phyloP scores from a whole-genome alignment of 176 grass and related monocot species.

The Luzula sylvatica region DNA sequence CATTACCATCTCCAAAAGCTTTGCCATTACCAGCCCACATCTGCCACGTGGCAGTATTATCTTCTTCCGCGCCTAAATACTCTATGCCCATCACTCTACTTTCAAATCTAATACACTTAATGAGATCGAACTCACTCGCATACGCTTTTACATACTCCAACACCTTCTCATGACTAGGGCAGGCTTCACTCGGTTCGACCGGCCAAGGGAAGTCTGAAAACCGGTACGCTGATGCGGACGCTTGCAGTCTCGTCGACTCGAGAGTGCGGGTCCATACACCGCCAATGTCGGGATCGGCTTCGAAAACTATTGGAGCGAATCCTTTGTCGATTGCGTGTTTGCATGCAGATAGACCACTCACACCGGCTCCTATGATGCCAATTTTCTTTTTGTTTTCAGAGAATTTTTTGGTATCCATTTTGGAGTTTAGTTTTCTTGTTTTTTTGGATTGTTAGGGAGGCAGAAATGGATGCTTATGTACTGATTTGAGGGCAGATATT shows the following conservation, averaged over 20 bases:
- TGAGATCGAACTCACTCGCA: constrained; percentile 37
- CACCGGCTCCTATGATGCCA: constrained; percentile 61
- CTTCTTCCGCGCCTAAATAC: constrained; percentile 44
- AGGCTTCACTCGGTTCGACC: constrained; percentile 21
- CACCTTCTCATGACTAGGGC: constrained; percentile 46
- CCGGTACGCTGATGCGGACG: constrained; percentile 29
- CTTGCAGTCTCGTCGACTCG: constrained; percentile 66
- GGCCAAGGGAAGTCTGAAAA: constrained; percentile 78
- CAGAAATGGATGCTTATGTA: constrained; percentile 7
- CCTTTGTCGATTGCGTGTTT: constrained; percentile 57
- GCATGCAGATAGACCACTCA: constrained; percentile 80
- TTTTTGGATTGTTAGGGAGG: background rate
- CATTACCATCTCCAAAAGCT: constrained; percentile 38
- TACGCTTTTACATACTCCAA: constrained; percentile 67
- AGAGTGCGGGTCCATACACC: constrained; percentile 66
- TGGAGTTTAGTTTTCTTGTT: background rate
- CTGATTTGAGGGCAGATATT: constrained; percentile 5
- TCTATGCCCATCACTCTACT: constrained; percentile 57
- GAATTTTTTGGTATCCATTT: constrained; percentile 9
- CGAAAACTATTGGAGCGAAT: constrained; percentile 51
- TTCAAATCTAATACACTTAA: constrained; percentile 56
- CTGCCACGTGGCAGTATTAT: constrained; percentile 55
- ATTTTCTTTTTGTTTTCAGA: constrained; percentile 25
- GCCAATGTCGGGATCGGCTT: constrained; percentile 43
- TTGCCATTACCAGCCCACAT: constrained; percentile 57